Base-by-base conservation (phyloP, 2,329 filamentous ascomycete genomes). In the Penicillium sp. region DNA sequence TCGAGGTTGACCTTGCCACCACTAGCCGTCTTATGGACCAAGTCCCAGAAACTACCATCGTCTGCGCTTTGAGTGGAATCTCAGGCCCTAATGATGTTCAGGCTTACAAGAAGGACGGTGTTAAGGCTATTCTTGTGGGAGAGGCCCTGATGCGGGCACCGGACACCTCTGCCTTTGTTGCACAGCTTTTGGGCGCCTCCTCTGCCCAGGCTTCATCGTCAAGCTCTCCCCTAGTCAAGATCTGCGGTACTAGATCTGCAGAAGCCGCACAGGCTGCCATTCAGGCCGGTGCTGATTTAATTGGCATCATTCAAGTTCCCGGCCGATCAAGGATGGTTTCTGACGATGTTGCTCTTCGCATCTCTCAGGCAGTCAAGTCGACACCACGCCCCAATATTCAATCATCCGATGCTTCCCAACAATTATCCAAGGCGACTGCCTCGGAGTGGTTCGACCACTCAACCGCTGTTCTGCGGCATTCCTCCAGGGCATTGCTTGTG, bases 21-120 rank as follows among this genome's bases (percentile, higher is more conserved):
- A 96, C 93, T 1, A 92, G 89, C 68, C 87, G 93, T 23, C 78
- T 99, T 47, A 90, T 96, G 75, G 88, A 87, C 67, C 88, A 93
- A 77, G 92, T 97, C 3, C 89, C 92, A 2, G 84, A 89, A 59
- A 88, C 86, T 53, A 96, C 92, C 3, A 88, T 96, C 57, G 88
- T 99, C 26, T 97, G 92, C 71, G 95, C 94, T 9, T 82, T 99
- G 31, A 97, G 93, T 70, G 94, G 94, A 45, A 99, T 99, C 65
- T 91, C 90, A 61, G 89, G 88, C 0, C 85, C 94, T 27, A 84
- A 92, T 55, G 94, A 99, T 72, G 93, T 99, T 6, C 80, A 90
- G 58, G 87, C 90, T 58, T 97, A 96, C 73, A 87, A 90, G 70
- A 87, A 87, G 56, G 92, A 95, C 66, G 92, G 93, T 20, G 91